These are phyloP conservation scores for Sedum album DNA, from an alignment of 164 flowering plant genomes.

Conservation along the genomic window DNA sequence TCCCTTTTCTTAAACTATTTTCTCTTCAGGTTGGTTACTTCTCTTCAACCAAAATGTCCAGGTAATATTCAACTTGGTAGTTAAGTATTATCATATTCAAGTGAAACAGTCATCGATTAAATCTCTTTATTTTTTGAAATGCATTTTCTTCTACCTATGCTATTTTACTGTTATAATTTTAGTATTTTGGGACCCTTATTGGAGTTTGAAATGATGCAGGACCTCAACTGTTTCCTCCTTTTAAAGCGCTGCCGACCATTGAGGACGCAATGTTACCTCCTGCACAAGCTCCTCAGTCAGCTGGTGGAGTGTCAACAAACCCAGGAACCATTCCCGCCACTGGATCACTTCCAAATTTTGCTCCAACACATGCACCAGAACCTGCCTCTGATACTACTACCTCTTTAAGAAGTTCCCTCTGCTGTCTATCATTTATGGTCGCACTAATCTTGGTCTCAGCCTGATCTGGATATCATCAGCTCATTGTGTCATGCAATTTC, in stretches of 20 bases:
- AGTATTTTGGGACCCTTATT: background rate
- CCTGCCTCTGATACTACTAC: background rate
- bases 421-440: background rate
- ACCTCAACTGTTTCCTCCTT: slow-evolving; percentile 60
- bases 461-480: background rate
- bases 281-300: slow-evolving; percentile 52
- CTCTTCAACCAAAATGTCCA: slow-evolving; percentile 94
- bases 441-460: slow-evolving; percentile 1
- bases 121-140: background rate
- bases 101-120: background rate
- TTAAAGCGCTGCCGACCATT: slow-evolving; percentile 57
- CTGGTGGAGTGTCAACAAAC: slow-evolving; percentile 28
- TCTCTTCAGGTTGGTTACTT: slow-evolving; percentile 53
- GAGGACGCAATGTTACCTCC: slow-evolving; percentile 43
- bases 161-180: background rate
- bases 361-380: background rate
- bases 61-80: slow-evolving; percentile 33
- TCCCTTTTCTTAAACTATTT: slow-evolving; percentile 8
- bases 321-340: slow-evolving; percentile 46
- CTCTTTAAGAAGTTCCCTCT: background rate
- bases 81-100: background rate
- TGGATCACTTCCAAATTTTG: slow-evolving; percentile 30
- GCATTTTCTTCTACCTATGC: background rate
- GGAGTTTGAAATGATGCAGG: slow-evolving; percentile 34
- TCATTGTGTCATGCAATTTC: background rate